Base-by-base conservation (phyloP, 2,329 filamentous ascomycete genomes). In the Boeremia exigua region DNA sequence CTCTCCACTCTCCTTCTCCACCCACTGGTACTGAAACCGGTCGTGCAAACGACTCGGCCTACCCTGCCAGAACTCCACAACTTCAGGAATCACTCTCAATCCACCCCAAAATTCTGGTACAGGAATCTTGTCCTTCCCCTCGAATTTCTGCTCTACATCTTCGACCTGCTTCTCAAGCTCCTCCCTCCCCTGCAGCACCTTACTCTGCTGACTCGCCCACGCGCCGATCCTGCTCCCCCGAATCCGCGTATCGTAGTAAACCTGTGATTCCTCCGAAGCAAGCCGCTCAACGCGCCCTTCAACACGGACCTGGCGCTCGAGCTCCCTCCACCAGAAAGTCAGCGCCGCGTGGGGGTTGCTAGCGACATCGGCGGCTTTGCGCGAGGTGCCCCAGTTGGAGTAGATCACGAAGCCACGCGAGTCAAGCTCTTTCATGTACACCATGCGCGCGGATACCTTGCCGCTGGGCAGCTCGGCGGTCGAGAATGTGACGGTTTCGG, bases 351-450 rank as follows among this genome's bases (percentile, higher is more conserved):
- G 88, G 27, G 85, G 84, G 75, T 98, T 99, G 4, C 78, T 82
- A 19, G 79, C 82, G 6, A 95, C 78, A 73, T 96, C 91, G 45
- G 78, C 70, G 0, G 87, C 85, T 79, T 88, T 86, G 27, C 83
- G 78, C 56, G 87, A 91, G 0, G 90, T 95, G 57, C 86, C 92
- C 80, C 93, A 94, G 77, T 99, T 99, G 70, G 86, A 90, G 82
- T 98, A 99, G 44, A 99, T 82, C 38, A 98, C 92, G 77, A 96
- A 99, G 14, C 93, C 92, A 17, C 75, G 77, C 5, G 81, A 77
- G 75, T 98, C 93, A 23, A 98, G 86, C 80, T 98, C 95, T 78
- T 99, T 99, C 63, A 99, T 84, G 78, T 98, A 99, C 33, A 99
- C 92, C 65, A 92, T 84, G 56, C 95, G 91, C 3, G 91, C 88